Evolutionary conservation across 306 rosid species (phyloP), one percentile per base, ranked within the genome.

Genomic region (Pachyrhizus erosus): DNA sequence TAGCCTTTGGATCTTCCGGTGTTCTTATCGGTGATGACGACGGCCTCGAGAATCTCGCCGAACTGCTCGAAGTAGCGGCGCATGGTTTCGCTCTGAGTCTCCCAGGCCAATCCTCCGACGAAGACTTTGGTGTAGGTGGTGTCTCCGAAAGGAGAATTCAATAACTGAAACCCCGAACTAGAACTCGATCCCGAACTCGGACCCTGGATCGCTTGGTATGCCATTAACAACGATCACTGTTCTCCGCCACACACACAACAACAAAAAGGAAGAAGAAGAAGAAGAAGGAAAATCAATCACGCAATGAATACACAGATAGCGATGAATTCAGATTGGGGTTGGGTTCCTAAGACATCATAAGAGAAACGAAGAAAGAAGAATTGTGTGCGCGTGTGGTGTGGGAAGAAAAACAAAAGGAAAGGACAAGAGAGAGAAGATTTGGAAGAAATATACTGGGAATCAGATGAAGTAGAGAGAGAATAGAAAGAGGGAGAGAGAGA

Each of bases 101-200:
- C 98, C 98, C 98, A 94, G 5, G 98, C 99, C 75, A 95, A 87
- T 4, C 99, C 98, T 13, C 99, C 99, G 42, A 95, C 99, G 70
- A 95, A 95, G 68, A 95, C 98, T 81, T 95, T 95, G 75, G 99
- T 93, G 87, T 86, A 91, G 8, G 99, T 95, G 3, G 99, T 95
- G 83, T 95, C 99, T 5, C 99, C 99, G 54, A 91, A 93, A 58
- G 98, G 97, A 77, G 97, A 91, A 76, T 87, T 93, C 72, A 85
- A 15, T 75, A 89, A 67, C 67, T 90, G 94, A 83, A 87, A 91
- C 24, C 97, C 95, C 3, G 98, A 93, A 85, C 97, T 90, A 1
- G 98, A 90, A 86, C 93, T 92, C 66, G 98, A 92, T 85, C 98
- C 97, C 21, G 97, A 89, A 77, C 92, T 75, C 2, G 94, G 91